Evolutionary conservation across 1,284 basidiomycete genomes (phyloP), one percentile per base, ranked within the genome.

Genomic region (Cryptococcus maquisensis): DNA sequence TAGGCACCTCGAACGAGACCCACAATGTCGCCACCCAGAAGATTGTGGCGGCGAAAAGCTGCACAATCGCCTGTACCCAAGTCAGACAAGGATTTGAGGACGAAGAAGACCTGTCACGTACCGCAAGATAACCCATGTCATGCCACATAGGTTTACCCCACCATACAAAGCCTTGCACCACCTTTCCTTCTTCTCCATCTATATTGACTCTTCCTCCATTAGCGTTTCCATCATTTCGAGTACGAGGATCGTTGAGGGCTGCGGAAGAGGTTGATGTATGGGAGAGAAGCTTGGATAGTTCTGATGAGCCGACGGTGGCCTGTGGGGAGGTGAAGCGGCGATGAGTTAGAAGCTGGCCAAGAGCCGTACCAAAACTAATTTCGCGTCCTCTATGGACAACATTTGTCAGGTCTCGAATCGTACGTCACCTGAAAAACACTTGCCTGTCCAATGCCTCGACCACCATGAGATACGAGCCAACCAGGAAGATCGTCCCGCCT

Each of bases 11-110:
- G 28, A 10, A 6, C 10, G 28, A 6, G 9, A 52, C 62, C 49
- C 49, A 77, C 75, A 81, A 72, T 1, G 81, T 82, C 13, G 73
- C 69, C 20, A 83, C 78, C 83, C 82, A 84, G 72, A 84, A 84
- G 48, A 84, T 77, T 1, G 79, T 79, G 0, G 83, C 83, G 0
- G 79, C 82, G 49, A 73, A 76, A 26, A 82, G 66, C 65, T 84
- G 82, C 18, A 79, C 68, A 44, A 80, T 74, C 0, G 79, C 80
- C 68, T 70, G 49, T 4, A 49, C 35, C n/a, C 10, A 23, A n/a
- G n/a, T 48, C 4, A 21, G 20, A 15, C 9, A 48, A 37, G 32
- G 15, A 5, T 8, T 2, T 41, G 6, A 38, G 13, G 18, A 24
- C 35, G 16, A n/a, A 24, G 37, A 13, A 18, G 35, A 37, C 7